These are phyloP conservation scores for Penicillium angulare DNA, from an alignment of 495 filamentous ascomycete genomes.

Conservation along the genomic window DNA sequence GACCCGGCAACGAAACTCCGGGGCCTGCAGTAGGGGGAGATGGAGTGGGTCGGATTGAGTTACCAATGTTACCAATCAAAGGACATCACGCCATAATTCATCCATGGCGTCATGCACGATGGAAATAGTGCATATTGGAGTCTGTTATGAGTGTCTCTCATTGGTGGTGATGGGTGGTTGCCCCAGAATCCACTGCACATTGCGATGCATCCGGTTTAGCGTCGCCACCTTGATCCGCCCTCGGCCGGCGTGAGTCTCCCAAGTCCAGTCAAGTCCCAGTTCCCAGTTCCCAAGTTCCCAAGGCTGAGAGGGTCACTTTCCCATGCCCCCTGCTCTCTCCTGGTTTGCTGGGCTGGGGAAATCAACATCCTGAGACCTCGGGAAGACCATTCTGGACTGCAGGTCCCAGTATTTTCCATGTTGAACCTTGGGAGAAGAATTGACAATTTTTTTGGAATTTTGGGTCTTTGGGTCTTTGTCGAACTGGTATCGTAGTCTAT, in stretches of 20 bases:
- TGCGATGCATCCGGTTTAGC: constrained; percentile 27
- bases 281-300: no score
- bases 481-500: no score
- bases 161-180: constrained; percentile 30
- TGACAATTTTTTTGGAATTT: no score
- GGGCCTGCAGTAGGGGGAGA: constrained; percentile 23
- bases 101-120: constrained; percentile 41
- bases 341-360: no score
- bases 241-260: no score
- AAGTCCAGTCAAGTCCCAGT: no score
- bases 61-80: constrained; percentile 30
- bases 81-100: constrained; percentile 30
- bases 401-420: constrained; percentile 6
- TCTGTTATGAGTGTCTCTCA: no score
- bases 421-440: constrained; percentile 7
- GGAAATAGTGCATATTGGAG: constrained; percentile 33
- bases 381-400: constrained; percentile 12
- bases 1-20: constrained; percentile 17
- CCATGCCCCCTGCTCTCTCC: constrained; percentile 3
- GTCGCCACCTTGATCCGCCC: constrained; percentile 36
- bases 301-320: constrained; percentile 11
- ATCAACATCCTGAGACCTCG: no score
- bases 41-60: no score
- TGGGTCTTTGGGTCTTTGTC: not conserved
- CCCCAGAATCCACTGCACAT: constrained; percentile 30